Evolutionary conservation across 1,284 basidiomycete species (phyloP).

Genomic region (Pascua guehoae): DNA sequence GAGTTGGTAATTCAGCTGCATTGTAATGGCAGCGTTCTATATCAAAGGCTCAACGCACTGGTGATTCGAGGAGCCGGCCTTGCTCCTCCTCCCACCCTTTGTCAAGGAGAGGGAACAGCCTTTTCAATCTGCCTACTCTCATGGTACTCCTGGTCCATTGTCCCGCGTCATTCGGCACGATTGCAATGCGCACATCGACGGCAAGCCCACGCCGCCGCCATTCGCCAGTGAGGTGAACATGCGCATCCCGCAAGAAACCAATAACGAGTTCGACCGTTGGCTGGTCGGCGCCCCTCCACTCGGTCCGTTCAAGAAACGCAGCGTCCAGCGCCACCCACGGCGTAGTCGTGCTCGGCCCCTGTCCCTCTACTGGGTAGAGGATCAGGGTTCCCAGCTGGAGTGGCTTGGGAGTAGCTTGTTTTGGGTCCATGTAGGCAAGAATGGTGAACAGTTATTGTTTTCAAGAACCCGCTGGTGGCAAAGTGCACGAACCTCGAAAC

Average conservation of each 20-base stretch:
- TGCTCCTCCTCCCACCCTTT: constrained; percentile 1
- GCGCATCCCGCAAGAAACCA: neutral
- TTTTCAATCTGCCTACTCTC: neutral
- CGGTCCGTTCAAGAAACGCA: neutral
- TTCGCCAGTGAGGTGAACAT: neutral
- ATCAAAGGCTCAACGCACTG: neutral
- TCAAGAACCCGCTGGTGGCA: no score
- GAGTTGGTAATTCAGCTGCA: fast-evolving
- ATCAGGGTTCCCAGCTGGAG: constrained; percentile 3
- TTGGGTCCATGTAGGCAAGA: no score
- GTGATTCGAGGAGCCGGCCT: neutral
- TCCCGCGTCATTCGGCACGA: neutral
- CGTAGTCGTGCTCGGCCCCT: neutral
- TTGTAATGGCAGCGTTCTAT: neutral
- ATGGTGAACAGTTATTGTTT: no score
- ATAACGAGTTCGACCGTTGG: neutral
- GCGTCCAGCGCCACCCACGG: constrained; percentile 3
- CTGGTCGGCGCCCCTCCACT: neutral
- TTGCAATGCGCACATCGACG: neutral
- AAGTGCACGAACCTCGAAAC: no score
- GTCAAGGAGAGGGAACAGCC: constrained; percentile 3
- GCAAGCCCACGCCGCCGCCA: neutral
- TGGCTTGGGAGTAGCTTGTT: neutral
- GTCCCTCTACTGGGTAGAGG: neutral
- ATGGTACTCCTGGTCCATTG: neutral